phyloP scores from a whole-genome alignment of 2,329 filamentous ascomycete genomes.

The Aspergillus fumigatiaffinis region DNA sequence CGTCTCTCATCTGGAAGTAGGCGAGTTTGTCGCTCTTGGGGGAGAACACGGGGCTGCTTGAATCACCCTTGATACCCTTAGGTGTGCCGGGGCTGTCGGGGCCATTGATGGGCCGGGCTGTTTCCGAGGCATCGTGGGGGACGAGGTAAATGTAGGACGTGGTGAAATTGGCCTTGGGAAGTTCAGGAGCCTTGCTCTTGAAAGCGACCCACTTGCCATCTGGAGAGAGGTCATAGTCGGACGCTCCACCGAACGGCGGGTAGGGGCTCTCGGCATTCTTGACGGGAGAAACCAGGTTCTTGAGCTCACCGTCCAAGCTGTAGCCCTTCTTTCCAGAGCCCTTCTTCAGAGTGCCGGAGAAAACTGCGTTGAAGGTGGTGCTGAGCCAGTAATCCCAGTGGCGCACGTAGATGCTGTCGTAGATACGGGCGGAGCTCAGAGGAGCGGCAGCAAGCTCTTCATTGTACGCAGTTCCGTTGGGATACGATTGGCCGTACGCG shows the following conservation, averaged over 20 bases:
- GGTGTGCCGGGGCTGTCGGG: conserved; percentile 34
- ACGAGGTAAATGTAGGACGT: conserved; percentile 78
- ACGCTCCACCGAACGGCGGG: conserved; percentile 68
- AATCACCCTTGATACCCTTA: conserved; percentile 54
- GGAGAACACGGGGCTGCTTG: conserved; percentile 68
- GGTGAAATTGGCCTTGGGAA: conserved; percentile 58
- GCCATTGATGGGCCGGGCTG: conserved; percentile 44
- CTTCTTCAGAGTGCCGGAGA: conserved; percentile 60
- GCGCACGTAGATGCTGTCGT: conserved; percentile 70
- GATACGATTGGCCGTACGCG: conserved; percentile 59
- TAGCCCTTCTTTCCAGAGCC: conserved; percentile 36
- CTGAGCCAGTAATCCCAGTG: conserved; percentile 79
- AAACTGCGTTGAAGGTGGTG: conserved; percentile 67
- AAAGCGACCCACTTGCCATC: conserved; percentile 40
- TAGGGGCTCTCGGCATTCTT: conserved; percentile 44
- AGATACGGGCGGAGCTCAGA: conserved; percentile 64
- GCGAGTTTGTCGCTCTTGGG: conserved; percentile 66
- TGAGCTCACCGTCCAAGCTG: conserved; percentile 54
- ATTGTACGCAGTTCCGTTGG: conserved; percentile 67
- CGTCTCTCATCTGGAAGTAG: conserved; percentile 73
- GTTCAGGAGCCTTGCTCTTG: conserved; percentile 41
- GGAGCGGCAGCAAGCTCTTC: conserved; percentile 57
- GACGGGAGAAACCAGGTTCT: conserved; percentile 37
- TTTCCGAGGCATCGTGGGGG: conserved; percentile 58
- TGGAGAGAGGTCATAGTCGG: conserved; percentile 67